Evolutionary conservation across 2,329 filamentous ascomycete genomes (phyloP).

Genomic region (Pyrenophora tritici-repentis): DNA sequence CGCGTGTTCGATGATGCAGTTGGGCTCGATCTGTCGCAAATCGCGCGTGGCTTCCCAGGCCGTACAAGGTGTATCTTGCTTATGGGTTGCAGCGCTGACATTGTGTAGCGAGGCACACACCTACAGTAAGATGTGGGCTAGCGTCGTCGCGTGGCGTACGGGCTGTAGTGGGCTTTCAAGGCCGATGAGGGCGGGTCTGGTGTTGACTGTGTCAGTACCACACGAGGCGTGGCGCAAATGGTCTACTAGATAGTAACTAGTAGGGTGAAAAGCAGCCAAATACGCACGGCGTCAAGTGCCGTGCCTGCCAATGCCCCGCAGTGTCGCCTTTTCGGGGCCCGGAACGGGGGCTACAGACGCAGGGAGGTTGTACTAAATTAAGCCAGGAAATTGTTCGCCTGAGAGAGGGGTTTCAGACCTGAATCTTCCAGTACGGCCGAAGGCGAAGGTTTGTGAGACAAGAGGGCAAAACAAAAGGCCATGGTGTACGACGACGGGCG

Average conservation of each 20-base stretch:
- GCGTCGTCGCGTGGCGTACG: conserved; percentile 16
- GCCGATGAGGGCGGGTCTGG: conserved; percentile 13
- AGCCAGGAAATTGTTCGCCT: conserved; percentile 8
- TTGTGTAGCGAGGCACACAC: conserved; percentile 14
- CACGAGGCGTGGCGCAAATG: conserved; percentile 18
- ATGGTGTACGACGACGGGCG: conserved; percentile 10
- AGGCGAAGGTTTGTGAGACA: conserved; percentile 1
- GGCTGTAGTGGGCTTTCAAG: conserved; percentile 12
- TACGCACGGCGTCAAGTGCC: conserved; percentile 7
- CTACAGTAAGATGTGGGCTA: conserved; percentile 20
- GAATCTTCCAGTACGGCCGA: neutral
- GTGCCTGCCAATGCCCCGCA: conserved; percentile 3
- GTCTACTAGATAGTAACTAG: conserved; percentile 1
- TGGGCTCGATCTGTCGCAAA: neutral
- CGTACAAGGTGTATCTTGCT: conserved; percentile 17
- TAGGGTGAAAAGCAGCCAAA: neutral
- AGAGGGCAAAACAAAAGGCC: conserved; percentile 15
- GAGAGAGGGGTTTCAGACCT: conserved; percentile 7
- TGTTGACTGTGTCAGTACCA: conserved; percentile 11
- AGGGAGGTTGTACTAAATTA: conserved; percentile 13
- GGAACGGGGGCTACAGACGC: neutral
- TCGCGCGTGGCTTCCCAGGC: conserved; percentile 7
- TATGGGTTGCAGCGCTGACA: conserved; percentile 14
- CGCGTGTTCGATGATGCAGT: conserved; percentile 18
- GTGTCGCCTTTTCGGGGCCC: conserved; percentile 4